Evolutionary conservation across 2,329 filamentous ascomycete species (phyloP).

Genomic region (Stemphylium beticola): DNA sequence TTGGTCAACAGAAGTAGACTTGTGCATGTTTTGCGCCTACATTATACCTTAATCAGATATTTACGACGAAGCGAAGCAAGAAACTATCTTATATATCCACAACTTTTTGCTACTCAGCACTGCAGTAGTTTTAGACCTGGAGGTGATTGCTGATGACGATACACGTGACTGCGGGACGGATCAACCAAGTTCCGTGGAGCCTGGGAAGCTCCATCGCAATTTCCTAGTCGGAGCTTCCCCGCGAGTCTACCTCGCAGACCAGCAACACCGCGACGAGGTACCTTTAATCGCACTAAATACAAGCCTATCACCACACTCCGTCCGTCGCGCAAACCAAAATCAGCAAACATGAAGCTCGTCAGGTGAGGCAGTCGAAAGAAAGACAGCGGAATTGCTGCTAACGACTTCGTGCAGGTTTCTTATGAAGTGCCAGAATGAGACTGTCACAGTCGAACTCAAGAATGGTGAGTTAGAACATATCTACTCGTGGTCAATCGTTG

Average conservation of each 20-base stretch:
- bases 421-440: conserved; percentile 99
- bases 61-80: no score
- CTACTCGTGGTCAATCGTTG: background rate
- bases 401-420: conserved; percentile 71
- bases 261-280: conserved; percentile 15
- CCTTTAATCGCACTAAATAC: background rate
- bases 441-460: conserved; percentile 97
- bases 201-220: conserved; percentile 31
- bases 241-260: conserved; percentile 24
- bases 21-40: background rate
- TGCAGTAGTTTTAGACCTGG: background rate
- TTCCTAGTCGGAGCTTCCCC: conserved; percentile 31
- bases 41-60: background rate
- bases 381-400: conserved; percentile 19
- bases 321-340: background rate
- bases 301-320: background rate
- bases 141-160: background rate
- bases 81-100: no score
- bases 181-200: conserved; percentile 21
- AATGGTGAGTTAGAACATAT: conserved; percentile 70
- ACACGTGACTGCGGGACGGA: conserved; percentile 24
- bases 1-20: background rate
- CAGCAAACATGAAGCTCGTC: conserved; percentile 46
- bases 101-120: no score
- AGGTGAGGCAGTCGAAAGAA: conserved; percentile 26